Evolutionary conservation across 768 basidiomycete species (phyloP).

Genomic region (Leccinum broughii): DNA sequence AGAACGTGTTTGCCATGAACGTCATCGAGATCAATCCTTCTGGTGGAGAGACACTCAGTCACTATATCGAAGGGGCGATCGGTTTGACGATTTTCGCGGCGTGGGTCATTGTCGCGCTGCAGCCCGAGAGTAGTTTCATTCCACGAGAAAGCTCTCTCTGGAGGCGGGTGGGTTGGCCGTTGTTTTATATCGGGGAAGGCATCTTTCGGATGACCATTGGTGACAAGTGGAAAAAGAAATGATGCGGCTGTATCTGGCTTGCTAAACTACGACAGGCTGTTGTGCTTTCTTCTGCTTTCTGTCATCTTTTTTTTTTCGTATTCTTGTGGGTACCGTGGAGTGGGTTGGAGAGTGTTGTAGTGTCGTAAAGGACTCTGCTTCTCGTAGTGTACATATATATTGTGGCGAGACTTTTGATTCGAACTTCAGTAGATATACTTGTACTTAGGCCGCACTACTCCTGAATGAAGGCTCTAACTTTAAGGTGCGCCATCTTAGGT

Average conservation of each 20-base stretch:
- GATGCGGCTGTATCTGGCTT: neutral
- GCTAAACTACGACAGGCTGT: neutral
- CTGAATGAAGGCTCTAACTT: too few species aligned
- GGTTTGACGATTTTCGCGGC: slow-evolving; percentile 48
- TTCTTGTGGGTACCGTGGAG: neutral
- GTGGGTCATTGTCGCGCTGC: slow-evolving; percentile 59
- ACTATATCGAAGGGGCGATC: slow-evolving; percentile 44
- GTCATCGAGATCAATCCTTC: slow-evolving; percentile 40
- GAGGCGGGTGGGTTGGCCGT: slow-evolving; percentile 26
- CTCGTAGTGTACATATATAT: neutral
- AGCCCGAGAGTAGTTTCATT: slow-evolving; percentile 33
- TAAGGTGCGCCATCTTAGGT: too few species aligned
- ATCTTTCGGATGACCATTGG: neutral
- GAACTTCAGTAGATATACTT: too few species aligned
- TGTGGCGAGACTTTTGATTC: neutral
- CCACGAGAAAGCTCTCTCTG: slow-evolving; percentile 12
- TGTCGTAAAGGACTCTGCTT: neutral
- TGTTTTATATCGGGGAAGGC: slow-evolving; percentile 5
- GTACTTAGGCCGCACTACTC: too few species aligned
- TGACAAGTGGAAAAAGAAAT: slow-evolving; percentile 10
- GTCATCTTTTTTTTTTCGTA: too few species aligned
- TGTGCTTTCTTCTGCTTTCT: neutral
- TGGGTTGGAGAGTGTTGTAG: neutral
- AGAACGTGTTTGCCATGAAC: slow-evolving; percentile 62
- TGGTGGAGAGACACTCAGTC: slow-evolving; percentile 32